These are phyloP conservation scores for Mycena leptocephala DNA, from an alignment of 768 basidiomycete species.

Conservation along the genomic window DNA sequence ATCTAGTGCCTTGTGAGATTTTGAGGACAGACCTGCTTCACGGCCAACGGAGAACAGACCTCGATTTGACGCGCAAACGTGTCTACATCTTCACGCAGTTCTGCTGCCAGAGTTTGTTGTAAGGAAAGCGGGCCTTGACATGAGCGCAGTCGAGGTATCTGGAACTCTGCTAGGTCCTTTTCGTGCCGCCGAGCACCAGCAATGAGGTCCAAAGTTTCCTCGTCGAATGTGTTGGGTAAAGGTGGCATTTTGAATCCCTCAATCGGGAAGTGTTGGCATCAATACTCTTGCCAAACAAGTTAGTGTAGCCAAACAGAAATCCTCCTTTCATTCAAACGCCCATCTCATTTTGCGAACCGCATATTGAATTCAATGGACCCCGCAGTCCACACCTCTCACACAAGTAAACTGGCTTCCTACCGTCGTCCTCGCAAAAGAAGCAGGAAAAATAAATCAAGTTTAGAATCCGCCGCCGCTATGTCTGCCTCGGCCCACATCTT, in stretches of 20 bases:
- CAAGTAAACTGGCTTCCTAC: no score
- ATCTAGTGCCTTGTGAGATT: slow-evolving; percentile 70
- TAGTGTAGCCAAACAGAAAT: no score
- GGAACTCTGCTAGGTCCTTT: slow-evolving; percentile 76
- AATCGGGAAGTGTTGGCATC: no score
- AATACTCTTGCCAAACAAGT: background rate
- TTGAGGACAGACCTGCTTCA: slow-evolving; percentile 37
- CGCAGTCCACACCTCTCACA: no score
- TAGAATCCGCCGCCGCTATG: background rate
- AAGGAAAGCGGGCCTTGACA: slow-evolving; percentile 79
- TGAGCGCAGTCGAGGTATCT: slow-evolving; percentile 80
- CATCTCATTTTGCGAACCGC: background rate
- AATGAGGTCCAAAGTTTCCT: slow-evolving; percentile 67
- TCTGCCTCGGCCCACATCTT: slow-evolving; percentile 14
- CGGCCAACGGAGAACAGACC: slow-evolving; percentile 52
- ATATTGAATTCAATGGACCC: background rate
- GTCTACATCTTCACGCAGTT: slow-evolving; percentile 85
- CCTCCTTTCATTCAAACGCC: background rate
- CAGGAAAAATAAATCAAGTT: background rate
- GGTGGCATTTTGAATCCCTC: slow-evolving; percentile 68
- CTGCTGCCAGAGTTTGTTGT: slow-evolving; percentile 83
- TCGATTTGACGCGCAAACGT: slow-evolving; percentile 77
- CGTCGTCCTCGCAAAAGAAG: slow-evolving; percentile 24
- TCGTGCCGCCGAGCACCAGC: slow-evolving; percentile 69
- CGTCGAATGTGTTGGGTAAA: slow-evolving; percentile 68